Percentiles rank a stretch among this genome's conserved stretches.
Conservation (phyloP, 2,329 filamentous ascomycete genomes). For the Scorias spongiosa region DNA sequence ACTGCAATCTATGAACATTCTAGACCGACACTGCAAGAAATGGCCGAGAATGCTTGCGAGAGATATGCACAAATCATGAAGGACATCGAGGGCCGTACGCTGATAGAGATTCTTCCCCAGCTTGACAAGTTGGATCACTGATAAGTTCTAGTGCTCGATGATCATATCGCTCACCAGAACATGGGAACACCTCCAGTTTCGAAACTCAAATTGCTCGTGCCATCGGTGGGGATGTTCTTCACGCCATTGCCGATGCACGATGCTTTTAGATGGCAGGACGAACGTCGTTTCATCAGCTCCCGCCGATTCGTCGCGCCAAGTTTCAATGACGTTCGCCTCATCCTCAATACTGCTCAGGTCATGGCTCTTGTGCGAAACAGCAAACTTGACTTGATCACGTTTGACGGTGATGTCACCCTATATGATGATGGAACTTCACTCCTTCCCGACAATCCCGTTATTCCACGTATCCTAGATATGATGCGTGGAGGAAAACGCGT, state of each 20-base stretch:
- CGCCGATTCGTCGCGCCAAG: constrained; percentile 87
- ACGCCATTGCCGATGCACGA: constrained; percentile 74
- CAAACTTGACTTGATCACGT: constrained; percentile 72
- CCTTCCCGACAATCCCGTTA: constrained; percentile 59
- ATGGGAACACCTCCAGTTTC: constrained; percentile 54
- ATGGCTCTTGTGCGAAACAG: constrained; percentile 71
- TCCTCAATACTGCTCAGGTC: constrained; percentile 87
- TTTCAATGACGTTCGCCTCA: constrained; percentile 89
- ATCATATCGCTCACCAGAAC: constrained; percentile 69
- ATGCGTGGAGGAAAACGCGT: constrained; percentile 66
- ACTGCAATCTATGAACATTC: constrained; percentile 67
- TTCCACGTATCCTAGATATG: constrained; percentile 52
- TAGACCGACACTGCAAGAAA: constrained; percentile 42
- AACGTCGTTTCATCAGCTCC: constrained; percentile 71
- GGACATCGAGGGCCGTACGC: constrained; percentile 58
- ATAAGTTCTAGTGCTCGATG: constrained; percentile 39
- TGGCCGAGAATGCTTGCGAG: constrained; percentile 66
- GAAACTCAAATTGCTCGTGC: constrained; percentile 83
- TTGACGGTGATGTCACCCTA: constrained; percentile 93
- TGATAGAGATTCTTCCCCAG: constrained; percentile 29
- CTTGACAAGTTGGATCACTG: not conserved
- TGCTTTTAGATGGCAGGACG: constrained; percentile 83
- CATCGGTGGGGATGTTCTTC: constrained; percentile 85
- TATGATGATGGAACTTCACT: constrained; percentile 73
- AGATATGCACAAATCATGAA: constrained; percentile 91